Evolutionary conservation across 2,329 filamentous ascomycete species (phyloP), one percentile per base, ranked within the genome.

Genomic region (Parafenestella ontariensis): DNA sequence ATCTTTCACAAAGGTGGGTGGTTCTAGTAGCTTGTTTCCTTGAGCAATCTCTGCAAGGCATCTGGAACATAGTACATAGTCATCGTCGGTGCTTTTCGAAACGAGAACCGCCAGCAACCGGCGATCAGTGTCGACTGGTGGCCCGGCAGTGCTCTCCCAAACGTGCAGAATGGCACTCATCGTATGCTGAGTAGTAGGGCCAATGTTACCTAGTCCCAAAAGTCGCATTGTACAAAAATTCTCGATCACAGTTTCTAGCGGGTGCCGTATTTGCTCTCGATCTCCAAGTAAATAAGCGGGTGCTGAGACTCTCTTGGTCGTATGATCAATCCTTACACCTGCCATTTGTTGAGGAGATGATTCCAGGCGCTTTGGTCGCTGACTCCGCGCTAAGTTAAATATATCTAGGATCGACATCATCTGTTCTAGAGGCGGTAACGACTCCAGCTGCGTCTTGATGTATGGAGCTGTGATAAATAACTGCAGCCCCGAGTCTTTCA

Each of bases 21-120:
- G 42, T 10, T 62, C 23, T 13, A 50, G 11, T 13, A 55, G 41
- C 9, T 48, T 40, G 10, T 49, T 13, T 9, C 49, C 48, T 24
- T 50, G 43, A 3, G 54, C 53, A 17, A 71, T 61, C 39, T 66
- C 58, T 1, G 41, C 31, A 5, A 73, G 57, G 36, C 66, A 70
- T 47, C 52, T 44, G 28, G 58, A 59, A 1, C 55, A 58, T n/a
- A 62, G 49, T 11, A 46, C 36, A 9, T 20, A 15, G 28, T 67
- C 49, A 8, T 49, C 46, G 7, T 33, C 24, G 1, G 41, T 45
- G 13, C 33, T 49, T 20, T 43, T 51, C 5, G 61, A 61, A 7
- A 64, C 53, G 3, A 64, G 8, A 1, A 72, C 50, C 1, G 66
- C 65, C 3, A 73, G 46, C 15, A 40, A 23, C 4, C 63, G 59